Conservation (phyloP, 345 rosid genomes). For the Populus euphratica region DNA sequence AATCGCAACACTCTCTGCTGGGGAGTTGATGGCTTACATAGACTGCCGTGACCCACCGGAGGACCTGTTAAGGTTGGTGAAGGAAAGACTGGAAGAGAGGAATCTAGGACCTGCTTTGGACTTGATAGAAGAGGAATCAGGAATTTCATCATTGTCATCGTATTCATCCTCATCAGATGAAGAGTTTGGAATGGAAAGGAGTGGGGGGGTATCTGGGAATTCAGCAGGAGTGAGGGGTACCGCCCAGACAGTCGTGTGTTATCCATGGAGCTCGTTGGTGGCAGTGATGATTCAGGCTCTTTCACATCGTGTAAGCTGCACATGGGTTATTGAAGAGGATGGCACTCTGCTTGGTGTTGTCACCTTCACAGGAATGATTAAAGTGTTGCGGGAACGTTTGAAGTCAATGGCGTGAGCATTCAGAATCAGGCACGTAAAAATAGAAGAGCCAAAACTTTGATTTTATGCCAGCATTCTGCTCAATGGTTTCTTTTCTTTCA, state of each 20-base stretch:
- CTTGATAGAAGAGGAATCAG: constrained; percentile 43
- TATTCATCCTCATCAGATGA: constrained; percentile 44
- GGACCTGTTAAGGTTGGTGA: constrained; percentile 41
- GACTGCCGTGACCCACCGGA: constrained; percentile 48
- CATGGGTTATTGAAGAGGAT: constrained; percentile 59
- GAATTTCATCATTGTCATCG: constrained; percentile 22
- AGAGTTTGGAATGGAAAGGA: constrained; percentile 33
- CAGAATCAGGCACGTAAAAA: not conserved
- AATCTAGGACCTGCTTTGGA: constrained; percentile 33
- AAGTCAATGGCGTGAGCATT: constrained; percentile 11
- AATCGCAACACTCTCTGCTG: constrained; percentile 44
- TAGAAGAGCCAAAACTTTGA: not conserved
- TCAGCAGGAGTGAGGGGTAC: constrained; percentile 32
- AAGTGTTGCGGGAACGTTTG: constrained; percentile 47
- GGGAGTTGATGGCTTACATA: constrained; percentile 56
- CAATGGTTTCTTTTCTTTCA: not conserved
- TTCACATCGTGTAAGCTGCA: constrained; percentile 45
- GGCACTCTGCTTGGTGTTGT: constrained; percentile 46
- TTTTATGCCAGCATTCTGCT: not conserved
- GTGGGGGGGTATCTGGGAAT: constrained; percentile 24
- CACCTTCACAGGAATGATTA: constrained; percentile 45
- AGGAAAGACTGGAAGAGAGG: constrained; percentile 42
- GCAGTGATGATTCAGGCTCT: constrained; percentile 70
- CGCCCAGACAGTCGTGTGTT: constrained; percentile 43
- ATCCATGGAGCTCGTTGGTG: constrained; percentile 54